Evolutionary conservation across 1,139 yeast species (phyloP).

Genomic region (Candida labiduridarum): DNA sequence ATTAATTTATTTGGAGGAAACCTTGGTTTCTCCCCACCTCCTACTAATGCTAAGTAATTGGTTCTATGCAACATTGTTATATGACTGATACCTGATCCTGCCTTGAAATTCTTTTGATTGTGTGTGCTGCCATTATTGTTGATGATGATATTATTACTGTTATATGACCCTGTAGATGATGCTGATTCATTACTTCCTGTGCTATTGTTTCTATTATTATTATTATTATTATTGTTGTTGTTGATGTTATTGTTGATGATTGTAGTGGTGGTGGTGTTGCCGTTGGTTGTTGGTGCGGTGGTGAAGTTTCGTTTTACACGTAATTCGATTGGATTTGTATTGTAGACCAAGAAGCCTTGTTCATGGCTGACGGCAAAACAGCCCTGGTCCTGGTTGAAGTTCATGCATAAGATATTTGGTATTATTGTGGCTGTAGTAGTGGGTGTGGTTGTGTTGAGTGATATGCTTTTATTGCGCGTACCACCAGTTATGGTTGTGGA

Average conservation of each 20-base stretch:
- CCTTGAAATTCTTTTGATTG: background rate
- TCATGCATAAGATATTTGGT: constrained; percentile 51
- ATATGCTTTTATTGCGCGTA: background rate
- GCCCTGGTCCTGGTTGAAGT: constrained; percentile 87
- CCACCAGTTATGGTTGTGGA: background rate
- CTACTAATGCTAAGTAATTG: constrained; percentile 84
- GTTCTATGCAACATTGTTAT: constrained; percentile 87
- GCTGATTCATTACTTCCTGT: constrained; percentile 10
- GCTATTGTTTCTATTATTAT: constrained; percentile 10
- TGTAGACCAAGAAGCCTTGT: constrained; percentile 82
- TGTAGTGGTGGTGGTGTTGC: background rate
- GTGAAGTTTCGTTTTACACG: constrained; percentile 67
- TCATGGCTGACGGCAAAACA: constrained; percentile 88
- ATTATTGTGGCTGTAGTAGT: background rate
- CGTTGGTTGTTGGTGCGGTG: background rate
- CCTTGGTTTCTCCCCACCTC: constrained; percentile 81
- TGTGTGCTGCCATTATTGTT: background rate
- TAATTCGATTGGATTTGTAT: constrained; percentile 82
- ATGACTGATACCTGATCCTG: constrained; percentile 67
- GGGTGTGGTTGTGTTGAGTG: background rate
- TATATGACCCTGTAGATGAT: constrained; percentile 5
- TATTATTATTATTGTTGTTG: constrained; percentile 3
- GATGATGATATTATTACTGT: background rate
- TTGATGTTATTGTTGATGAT: constrained; percentile 6
- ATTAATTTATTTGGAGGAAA: constrained; percentile 76